Percentiles rank a stretch among this genome's conserved stretches.
Evolutionary conservation across 78 protist genomes (phyloP).

Genomic region (Chrysochromulina parva): DNA sequence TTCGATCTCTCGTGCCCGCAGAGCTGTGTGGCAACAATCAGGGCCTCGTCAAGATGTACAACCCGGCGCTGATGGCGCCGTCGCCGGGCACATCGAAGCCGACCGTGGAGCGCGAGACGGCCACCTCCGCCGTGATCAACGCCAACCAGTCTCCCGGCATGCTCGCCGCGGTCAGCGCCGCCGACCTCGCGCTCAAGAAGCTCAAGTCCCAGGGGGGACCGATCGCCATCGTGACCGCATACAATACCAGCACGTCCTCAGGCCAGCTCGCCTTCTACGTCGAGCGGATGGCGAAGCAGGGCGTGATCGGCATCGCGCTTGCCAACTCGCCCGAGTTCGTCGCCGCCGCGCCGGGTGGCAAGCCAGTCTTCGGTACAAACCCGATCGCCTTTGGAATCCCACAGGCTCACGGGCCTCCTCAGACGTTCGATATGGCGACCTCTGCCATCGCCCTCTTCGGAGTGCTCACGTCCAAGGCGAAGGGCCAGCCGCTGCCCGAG

Average conservation of each 20-base stretch:
- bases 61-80: conserved; percentile 23
- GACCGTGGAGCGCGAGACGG: not conserved
- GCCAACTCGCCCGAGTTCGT: conserved; percentile 13
- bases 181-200: not conserved
- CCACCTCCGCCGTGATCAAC: not conserved
- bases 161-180: conserved; percentile 1
- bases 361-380: not conserved
- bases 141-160: not conserved
- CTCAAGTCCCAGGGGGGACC: not conserved
- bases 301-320: not conserved
- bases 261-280: conserved; percentile 18
- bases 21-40: conserved; percentile 29
- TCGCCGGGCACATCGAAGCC: not conserved
- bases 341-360: conserved; percentile 8
- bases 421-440: conserved; percentile 9
- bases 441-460: conserved; percentile 27
- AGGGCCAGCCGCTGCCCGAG: conserved; percentile 3
- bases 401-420: not conserved
- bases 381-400: not conserved
- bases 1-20: not conserved
- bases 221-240: not conserved
- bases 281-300: not conserved
- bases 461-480: conserved; percentile 18
- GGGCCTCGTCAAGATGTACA: conserved; percentile 15
- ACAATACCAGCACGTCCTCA: not conserved